These are phyloP conservation scores for Auriscalpium microsporum DNA, from an alignment of 768 basidiomycete species.

Conservation along the genomic window DNA sequence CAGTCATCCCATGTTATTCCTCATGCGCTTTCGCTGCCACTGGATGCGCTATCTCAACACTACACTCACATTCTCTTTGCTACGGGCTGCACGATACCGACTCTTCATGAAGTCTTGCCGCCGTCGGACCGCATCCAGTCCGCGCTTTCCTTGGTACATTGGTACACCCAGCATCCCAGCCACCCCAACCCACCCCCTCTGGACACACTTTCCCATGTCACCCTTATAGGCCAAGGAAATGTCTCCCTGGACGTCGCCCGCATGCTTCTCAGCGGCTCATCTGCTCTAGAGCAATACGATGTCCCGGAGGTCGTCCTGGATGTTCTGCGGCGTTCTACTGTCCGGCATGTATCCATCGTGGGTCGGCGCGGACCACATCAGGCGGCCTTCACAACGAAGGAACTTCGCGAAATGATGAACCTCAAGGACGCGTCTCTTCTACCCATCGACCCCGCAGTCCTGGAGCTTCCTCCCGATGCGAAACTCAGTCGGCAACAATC, in stretches of 20 bases:
- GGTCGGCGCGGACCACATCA: conserved; percentile 83
- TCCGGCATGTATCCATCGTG: conserved; percentile 75
- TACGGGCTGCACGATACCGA: conserved; percentile 70
- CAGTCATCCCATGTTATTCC: conserved; percentile 33
- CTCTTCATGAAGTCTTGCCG: conserved; percentile 45
- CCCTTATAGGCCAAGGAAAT: conserved; percentile 90
- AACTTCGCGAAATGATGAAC: conserved; percentile 74
- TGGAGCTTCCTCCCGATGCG: conserved; percentile 27
- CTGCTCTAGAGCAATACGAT: conserved; percentile 61
- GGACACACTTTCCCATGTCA: conserved; percentile 58
- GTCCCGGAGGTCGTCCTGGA: conserved; percentile 69
- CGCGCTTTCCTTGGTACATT: conserved; percentile 82
- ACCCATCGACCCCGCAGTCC: conserved; percentile 43
- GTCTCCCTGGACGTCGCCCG: conserved; percentile 90
- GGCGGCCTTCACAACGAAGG: conserved; percentile 88
- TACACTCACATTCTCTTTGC: conserved; percentile 87
- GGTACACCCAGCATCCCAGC: conserved; percentile 93
- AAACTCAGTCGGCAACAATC: conserved; percentile 54
- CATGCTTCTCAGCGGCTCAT: conserved; percentile 70
- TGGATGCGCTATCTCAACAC: conserved; percentile 51
- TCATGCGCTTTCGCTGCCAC: conserved; percentile 48
- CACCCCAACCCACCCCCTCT: conserved; percentile 52
- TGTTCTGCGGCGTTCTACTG: conserved; percentile 48
- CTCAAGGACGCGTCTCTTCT: conserved; percentile 59
- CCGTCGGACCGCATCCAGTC: conserved; percentile 47